Conservation (phyloP, 2,329 filamentous ascomycete species). For the Pseudogymnoascus sp. region DNA sequence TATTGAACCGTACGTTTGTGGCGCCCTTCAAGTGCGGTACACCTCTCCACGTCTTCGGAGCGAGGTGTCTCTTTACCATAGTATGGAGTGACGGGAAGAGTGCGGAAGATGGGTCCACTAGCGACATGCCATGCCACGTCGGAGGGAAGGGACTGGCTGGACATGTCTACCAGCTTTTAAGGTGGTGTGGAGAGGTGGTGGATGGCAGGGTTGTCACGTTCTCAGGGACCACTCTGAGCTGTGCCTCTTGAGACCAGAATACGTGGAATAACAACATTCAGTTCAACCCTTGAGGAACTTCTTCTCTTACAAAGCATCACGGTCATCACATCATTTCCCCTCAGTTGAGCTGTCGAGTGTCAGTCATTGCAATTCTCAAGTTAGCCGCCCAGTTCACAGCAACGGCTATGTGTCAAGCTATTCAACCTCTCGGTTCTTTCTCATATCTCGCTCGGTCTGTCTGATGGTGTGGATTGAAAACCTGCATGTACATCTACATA, state of each 20-base stretch:
- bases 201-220: neutral
- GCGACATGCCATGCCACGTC: slow-evolving; percentile 4
- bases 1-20: neutral
- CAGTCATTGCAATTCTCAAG: neutral
- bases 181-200: neutral
- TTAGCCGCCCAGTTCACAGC: neutral
- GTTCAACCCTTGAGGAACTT: neutral
- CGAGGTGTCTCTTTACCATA: neutral
- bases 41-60: neutral
- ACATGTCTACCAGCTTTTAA: neutral
- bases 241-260: slow-evolving; percentile 1
- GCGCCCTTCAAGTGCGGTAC: neutral
- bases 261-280: neutral
- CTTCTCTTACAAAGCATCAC: neutral
- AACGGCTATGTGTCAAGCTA: neutral
- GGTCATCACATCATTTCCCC: neutral
- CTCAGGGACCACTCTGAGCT: slow-evolving; percentile 1
- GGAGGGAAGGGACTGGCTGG: neutral
- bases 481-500: neutral
- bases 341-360: neutral
- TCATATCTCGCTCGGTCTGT: slow-evolving; percentile 1
- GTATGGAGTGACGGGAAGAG: neutral
- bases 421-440: slow-evolving; percentile 2
- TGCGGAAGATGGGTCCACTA: slow-evolving; percentile 4
- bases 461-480: neutral